phyloP scores from a whole-genome alignment of 1,139 yeast species.

The Suhomyces choctaworum region DNA sequence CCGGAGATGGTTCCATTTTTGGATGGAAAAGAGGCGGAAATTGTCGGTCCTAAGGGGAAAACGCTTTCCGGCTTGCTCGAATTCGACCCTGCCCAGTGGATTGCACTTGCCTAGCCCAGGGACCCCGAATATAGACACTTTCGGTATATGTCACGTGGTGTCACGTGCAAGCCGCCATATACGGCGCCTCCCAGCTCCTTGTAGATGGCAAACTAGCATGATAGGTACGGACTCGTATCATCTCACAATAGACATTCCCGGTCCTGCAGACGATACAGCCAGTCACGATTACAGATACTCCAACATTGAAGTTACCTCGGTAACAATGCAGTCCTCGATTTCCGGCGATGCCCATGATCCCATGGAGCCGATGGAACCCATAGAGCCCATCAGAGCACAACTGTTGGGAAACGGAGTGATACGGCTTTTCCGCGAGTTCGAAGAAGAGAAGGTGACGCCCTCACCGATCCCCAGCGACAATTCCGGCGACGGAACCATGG shows the following conservation, averaged over 20 bases:
- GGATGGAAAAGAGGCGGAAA: slow-evolving; percentile 42
- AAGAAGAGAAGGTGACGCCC: slow-evolving; percentile 15
- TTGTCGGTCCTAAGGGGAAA: slow-evolving; percentile 58
- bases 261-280: slow-evolving; percentile 8
- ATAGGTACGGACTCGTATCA: slow-evolving; percentile 48
- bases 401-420: slow-evolving; percentile 74
- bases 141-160: slow-evolving; percentile 5
- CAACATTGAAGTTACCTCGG: slow-evolving; percentile 28
- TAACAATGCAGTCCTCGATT: slow-evolving; percentile 23
- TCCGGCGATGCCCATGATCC: slow-evolving; percentile 4
- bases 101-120: slow-evolving; percentile 15
- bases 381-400: slow-evolving; percentile 58
- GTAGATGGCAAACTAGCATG: slow-evolving; percentile 22
- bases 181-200: neutral
- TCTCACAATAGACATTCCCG: slow-evolving; percentile 31
- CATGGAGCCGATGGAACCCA: slow-evolving; percentile 39
- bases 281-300: slow-evolving; percentile 39
- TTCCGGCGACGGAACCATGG: slow-evolving; percentile 55
- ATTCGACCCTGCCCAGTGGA: slow-evolving; percentile 51
- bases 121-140: too few relatives aligned
- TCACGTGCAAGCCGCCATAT: slow-evolving; percentile 1
- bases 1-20: slow-evolving; percentile 60
- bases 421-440: slow-evolving; percentile 60
- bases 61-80: slow-evolving; percentile 52
- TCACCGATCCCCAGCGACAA: slow-evolving; percentile 9